A percentile compares a stretch with the other conserved stretches of the same genome.
These are phyloP conservation scores for Aethionema arabicum DNA, from an alignment of 345 rosid species.

Conservation along the genomic window DNA sequence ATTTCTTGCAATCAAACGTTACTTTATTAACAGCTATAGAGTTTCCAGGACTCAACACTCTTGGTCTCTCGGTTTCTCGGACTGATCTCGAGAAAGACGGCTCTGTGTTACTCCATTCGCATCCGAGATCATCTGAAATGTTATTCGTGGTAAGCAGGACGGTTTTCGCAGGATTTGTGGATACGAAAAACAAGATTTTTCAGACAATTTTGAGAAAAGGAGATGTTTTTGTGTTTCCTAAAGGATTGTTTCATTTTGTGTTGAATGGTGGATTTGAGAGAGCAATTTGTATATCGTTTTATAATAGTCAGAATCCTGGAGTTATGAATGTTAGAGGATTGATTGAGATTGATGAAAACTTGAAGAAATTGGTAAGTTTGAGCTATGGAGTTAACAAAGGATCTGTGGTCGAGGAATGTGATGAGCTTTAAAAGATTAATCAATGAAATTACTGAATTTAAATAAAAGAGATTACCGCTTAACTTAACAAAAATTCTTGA, in stretches of 20 bases:
- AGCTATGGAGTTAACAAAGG: constrained; percentile 19
- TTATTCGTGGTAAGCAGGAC: constrained; percentile 54
- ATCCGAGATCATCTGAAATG: constrained; percentile 79
- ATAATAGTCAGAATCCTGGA: constrained; percentile 85
- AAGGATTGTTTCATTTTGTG: constrained; percentile 66
- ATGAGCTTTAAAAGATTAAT: constrained; percentile 14
- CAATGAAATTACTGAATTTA: too few relatives aligned
- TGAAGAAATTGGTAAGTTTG: constrained; percentile 36
- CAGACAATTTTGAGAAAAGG: constrained; percentile 50
- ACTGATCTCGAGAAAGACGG: constrained; percentile 66
- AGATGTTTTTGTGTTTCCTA: constrained; percentile 69
- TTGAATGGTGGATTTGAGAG: constrained; percentile 53
- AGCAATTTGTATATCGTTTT: constrained; percentile 55
- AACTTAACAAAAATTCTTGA: too few relatives aligned
- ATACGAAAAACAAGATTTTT: constrained; percentile 52
- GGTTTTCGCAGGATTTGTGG: constrained; percentile 68
- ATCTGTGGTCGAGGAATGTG: constrained; percentile 8
- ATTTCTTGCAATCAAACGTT: constrained; percentile 44
- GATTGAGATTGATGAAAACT: constrained; percentile 37
- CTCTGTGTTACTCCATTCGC: constrained; percentile 57
- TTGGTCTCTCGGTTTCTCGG: constrained; percentile 70
- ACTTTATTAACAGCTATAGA: constrained; percentile 57
- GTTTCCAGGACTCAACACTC: constrained; percentile 83
- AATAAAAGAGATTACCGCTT: too few relatives aligned
- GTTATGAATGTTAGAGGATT: constrained; percentile 46